Conservation (phyloP, 495 filamentous ascomycete species). For the Physcia stellaris region DNA sequence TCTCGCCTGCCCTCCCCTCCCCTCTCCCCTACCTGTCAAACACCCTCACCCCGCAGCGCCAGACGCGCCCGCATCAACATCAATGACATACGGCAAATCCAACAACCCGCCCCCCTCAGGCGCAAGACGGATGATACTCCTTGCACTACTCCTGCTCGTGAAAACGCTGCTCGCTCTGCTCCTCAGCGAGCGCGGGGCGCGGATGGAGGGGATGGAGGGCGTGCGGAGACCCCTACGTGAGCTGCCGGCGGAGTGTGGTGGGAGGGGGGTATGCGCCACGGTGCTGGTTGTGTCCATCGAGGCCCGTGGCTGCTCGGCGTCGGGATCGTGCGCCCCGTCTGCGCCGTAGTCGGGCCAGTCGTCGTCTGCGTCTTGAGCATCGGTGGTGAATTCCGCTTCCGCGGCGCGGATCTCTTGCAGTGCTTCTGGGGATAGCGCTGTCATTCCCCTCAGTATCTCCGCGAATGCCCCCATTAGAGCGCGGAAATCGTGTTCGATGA, state of each 20-base stretch:
- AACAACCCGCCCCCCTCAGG: constrained; percentile 22
- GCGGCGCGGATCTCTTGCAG: constrained; percentile 26
- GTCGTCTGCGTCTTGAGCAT: constrained; percentile 6
- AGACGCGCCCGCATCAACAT: background rate
- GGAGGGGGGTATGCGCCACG: constrained; percentile 8
- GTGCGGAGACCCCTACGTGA: constrained; percentile 10
- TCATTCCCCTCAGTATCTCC: constrained; percentile 66
- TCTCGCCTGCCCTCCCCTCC: no score
- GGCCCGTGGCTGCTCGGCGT: constrained; percentile 7
- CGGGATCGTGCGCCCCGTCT: constrained; percentile 11
- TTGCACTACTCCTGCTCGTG: constrained; percentile 19
- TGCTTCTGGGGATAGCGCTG: constrained; percentile 34
- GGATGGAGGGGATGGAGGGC: constrained; percentile 24
- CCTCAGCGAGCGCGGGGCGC: constrained; percentile 23
- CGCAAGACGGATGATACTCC: constrained; percentile 34
- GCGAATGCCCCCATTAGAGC: constrained; percentile 77
- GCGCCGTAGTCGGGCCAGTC: background rate
- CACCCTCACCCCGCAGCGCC: no score
- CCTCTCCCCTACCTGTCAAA: no score
- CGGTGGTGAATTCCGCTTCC: constrained; percentile 20
- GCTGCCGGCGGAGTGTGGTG: constrained; percentile 5
- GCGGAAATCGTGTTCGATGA: constrained; percentile 60
- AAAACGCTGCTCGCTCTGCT: constrained; percentile 19
- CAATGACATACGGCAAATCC: constrained; percentile 33
- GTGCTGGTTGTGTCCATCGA: constrained; percentile 7